Conservation (phyloP, 169 alveolate species). For the Perkinsus olseni region DNA sequence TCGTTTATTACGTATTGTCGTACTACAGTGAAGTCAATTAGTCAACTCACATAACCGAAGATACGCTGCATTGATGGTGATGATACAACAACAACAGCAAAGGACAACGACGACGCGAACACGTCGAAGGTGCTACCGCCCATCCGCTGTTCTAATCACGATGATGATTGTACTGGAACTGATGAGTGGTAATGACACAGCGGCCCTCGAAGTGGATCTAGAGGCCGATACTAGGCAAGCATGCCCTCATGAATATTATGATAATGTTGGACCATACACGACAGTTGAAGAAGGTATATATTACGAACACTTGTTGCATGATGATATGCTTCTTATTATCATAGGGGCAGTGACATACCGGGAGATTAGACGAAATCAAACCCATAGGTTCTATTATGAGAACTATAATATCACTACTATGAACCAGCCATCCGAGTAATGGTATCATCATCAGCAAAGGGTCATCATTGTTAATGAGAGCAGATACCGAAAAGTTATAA, state of each 20-base stretch:
- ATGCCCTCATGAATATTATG: not conserved
- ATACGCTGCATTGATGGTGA: no score
- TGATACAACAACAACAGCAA: no score
- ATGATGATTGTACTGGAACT: no score
- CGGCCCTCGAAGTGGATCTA: not conserved
- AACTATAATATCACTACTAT: not conserved
- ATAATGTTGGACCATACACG: not conserved
- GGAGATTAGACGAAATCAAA: not conserved
- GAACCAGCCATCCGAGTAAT: not conserved
- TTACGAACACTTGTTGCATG: no score
- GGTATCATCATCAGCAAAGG: not conserved
- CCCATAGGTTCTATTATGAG: not conserved
- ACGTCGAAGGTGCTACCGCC: no score
- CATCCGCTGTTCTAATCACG: no score
- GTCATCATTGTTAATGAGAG: not conserved
- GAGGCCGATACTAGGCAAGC: not conserved
- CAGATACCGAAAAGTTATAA: slow-evolving; percentile 10
- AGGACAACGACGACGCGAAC: no score
- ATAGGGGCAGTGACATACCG: not conserved
- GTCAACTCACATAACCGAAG: no score
- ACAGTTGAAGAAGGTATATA: not conserved
- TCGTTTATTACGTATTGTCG: no score
- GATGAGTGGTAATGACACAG: not conserved
- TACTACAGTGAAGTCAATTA: no score
- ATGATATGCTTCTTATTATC: not conserved